A percentile compares a stretch with the other conserved stretches of the same genome.
Evolutionary conservation across 805 yeast species (phyloP).

Genomic region (Wickerhamomyces xylosicus): DNA sequence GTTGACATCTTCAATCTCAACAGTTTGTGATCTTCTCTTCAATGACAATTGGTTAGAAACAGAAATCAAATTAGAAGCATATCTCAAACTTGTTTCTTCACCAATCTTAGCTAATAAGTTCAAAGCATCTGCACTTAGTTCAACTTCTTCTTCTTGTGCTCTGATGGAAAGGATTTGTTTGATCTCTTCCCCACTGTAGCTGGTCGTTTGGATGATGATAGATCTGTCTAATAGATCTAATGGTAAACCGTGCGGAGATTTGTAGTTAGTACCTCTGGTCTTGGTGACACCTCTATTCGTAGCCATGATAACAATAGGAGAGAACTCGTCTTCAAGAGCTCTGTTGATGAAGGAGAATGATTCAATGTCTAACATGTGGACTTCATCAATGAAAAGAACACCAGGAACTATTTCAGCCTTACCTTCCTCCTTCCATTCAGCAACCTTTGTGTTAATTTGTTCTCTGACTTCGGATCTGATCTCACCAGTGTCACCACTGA

Average conservation of each 20-base stretch:
- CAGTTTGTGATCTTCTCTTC: constrained; percentile 62
- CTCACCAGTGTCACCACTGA: constrained; percentile 97
- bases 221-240: constrained; percentile 89
- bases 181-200: constrained; percentile 75
- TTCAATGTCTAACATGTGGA: constrained; percentile 96
- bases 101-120: constrained; percentile 86
- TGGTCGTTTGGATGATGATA: constrained; percentile 78
- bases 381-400: constrained; percentile 94
- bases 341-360: constrained; percentile 91
- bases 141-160: constrained; percentile 90
- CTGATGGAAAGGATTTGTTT: constrained; percentile 79
- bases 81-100: constrained; percentile 80
- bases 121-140: constrained; percentile 70
- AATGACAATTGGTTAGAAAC: constrained; percentile 82
- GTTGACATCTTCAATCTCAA: constrained; percentile 76
- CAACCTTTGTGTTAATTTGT: constrained; percentile 93
- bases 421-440: constrained; percentile 98
- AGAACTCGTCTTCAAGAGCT: constrained; percentile 92
- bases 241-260: constrained; percentile 97
- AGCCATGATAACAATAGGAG: constrained; percentile 97
- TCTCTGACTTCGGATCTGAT: constrained; percentile 91
- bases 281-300: constrained; percentile 93
- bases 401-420: constrained; percentile 98
- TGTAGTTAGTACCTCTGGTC: constrained; percentile 88
- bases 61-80: constrained; percentile 83